Percentiles rank a stretch among this genome's conserved stretches.
These are phyloP conservation scores for Fusarium nelsonii DNA, from an alignment of 2,329 filamentous ascomycete genomes.

Conservation along the genomic window DNA sequence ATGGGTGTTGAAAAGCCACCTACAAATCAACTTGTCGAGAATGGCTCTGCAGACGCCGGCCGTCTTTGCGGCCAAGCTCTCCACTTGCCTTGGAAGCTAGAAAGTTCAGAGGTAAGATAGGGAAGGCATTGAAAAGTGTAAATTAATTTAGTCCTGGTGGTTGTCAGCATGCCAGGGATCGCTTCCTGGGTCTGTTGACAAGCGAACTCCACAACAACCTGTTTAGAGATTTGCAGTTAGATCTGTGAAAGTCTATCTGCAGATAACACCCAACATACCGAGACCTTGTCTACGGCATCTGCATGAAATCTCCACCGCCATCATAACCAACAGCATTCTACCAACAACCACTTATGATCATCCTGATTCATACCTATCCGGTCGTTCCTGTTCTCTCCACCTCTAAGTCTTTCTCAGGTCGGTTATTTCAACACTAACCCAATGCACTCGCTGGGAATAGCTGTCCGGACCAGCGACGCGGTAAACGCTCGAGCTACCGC, in stretches of 20 bases:
- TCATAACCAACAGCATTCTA: background rate
- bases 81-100: background rate
- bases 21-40: background rate
- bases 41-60: slow-evolving; percentile 34
- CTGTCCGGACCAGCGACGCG: background rate
- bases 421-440: background rate
- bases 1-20: slow-evolving; percentile 4
- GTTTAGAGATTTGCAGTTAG: background rate
- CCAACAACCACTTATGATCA: background rate
- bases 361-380: background rate
- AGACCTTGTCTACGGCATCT: too few species aligned
- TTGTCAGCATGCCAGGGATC: background rate
- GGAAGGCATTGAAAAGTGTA: background rate
- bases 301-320: too few species aligned
- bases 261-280: background rate
- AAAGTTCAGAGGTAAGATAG: background rate
- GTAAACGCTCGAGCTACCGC: background rate
- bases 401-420: background rate
- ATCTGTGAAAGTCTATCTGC: background rate
- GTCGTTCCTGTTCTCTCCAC: background rate
- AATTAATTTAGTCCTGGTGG: background rate
- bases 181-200: background rate
- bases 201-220: background rate
- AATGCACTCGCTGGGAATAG: background rate
- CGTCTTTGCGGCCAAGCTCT: slow-evolving; percentile 26